Evolutionary conservation across 1,284 basidiomycete species (phyloP), one percentile per base, ranked within the genome.

Genomic region (Cutaneotrichosporon cyanovorans): DNA sequence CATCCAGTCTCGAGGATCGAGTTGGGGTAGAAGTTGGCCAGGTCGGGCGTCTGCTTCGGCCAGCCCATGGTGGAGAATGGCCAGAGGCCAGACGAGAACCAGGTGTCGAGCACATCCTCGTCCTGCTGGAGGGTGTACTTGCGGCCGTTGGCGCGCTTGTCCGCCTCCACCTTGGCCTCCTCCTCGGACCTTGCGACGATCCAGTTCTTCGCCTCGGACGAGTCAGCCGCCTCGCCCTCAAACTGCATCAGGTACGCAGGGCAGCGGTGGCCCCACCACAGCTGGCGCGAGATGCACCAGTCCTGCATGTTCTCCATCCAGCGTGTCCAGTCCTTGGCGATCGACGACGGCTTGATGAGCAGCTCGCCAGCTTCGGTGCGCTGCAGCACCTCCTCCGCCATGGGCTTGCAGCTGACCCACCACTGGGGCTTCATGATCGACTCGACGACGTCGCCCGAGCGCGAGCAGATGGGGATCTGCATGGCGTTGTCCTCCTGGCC

Each of bases 71-170:
- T 96, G 1, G 91, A 93, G 75, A 90, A 97, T 2, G 95, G 95
- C 95, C 95, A 98, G 9, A 99, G 76, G 48, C 83, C 95, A 42
- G 92, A 96, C 0, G 90, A 96, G 76, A 98, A 99, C 93, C 95
- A 99, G 1, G 93, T 98, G 74, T 99, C 95, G 15, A 98, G 80
- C 1, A 99, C 95, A 64, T 98, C 95, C 52, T 92, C 88, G 61
- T 98, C 95, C 71, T 98, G 95, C 66, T 86, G 81, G 9, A 99
- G 76, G 1, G 77, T 81, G 70, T 86, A 98, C 48, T 76, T 77
- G 33, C 76, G 76, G 28, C 82, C 84, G 19, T 74, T 77, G 14
- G 89, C 92, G 31, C 91, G 68, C 51, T 76, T 76, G 60, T 79
- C 77, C 2, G 89, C 95, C 34, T 87, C 81, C 53, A 78, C 79